phyloP scores from a whole-genome alignment of 129 eudicot species.

The Lonicera japonica region DNA sequence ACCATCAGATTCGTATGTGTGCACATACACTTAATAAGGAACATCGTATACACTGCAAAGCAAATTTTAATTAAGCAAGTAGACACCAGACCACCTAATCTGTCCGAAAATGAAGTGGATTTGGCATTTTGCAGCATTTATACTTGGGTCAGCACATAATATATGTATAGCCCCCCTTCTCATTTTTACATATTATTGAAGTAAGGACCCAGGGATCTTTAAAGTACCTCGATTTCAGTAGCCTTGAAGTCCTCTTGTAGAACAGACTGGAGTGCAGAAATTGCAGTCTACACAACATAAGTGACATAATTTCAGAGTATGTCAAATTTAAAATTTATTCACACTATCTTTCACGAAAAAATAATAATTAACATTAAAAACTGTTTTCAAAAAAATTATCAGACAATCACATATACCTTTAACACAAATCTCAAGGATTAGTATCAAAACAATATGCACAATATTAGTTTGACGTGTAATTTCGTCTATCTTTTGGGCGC shows the following conservation, averaged over 20 bases:
- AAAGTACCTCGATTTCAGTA: constrained; percentile 85
- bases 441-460: background rate
- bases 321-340: background rate
- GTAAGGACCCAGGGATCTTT: background rate
- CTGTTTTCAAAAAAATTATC: background rate
- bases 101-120: too few species aligned
- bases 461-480: too few species aligned
- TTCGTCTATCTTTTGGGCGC: background rate
- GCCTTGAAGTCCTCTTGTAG: constrained; percentile 98
- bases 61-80: too few species aligned
- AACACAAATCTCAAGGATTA: background rate
- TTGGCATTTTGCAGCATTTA: too few species aligned
- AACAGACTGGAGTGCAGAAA: constrained; percentile 93
- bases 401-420: background rate
- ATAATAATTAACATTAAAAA: background rate
- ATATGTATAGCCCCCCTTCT: too few species aligned
- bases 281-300: constrained; percentile 64
- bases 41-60: too few species aligned
- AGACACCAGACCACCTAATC: too few species aligned
- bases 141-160: too few species aligned
- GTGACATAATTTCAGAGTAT: constrained; percentile 2
- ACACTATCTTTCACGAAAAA: background rate
- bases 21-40: too few species aligned
- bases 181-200: background rate
- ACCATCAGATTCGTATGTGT: too few species aligned